Evolutionary conservation across 495 filamentous ascomycete genomes (phyloP), one percentile per base, ranked within the genome.

Genomic region (Daldinia grandis): DNA sequence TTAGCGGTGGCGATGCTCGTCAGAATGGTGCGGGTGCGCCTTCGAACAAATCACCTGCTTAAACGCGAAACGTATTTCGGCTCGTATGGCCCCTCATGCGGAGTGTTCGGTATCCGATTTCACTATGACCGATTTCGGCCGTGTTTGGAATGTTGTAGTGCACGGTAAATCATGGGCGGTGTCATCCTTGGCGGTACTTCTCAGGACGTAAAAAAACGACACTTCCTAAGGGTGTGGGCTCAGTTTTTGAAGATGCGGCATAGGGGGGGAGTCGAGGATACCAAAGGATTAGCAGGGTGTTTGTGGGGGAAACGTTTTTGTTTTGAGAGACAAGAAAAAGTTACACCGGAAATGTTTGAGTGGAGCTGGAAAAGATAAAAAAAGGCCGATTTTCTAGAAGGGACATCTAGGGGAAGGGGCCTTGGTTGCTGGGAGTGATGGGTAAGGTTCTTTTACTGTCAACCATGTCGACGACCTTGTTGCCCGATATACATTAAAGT

Each of bases 1-100:
- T 97, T 76, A 89, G 89, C 70, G 92, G 94, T 72, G 90, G 94
- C 73, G 92, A 93, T 74, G 87, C 88, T 72, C 88, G 93, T 61
- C 91, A 93, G 71, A 95, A 96, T 73, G 92, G 92, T 38, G 83
- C 87, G 17, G 82, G 81, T n/a, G 83, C 81, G 31, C 83, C 84
- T 44, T 81, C 84, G 10, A 90, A 79, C 84, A 91, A 91, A 77
- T 90, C 87, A 57, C 88, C 88, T 14, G 84, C 87, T 21, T 91
- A 87, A 76, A 49, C 19, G 24, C 24, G 30, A 50, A 30, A 24
- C 15, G 30, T 19, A 17, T 24, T 57, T 51, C 17, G 27, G 30
- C 37, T 27, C 30, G n/a, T 47, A 61, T 27, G 27, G 65, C 1
- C 59, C 42, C 74, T 76, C 38, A 47, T 59, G 63, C 69, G 64